Base-by-base conservation (phyloP, 371 early-diverging fungal genomes). In the Lichtheimia ramosa region DNA sequence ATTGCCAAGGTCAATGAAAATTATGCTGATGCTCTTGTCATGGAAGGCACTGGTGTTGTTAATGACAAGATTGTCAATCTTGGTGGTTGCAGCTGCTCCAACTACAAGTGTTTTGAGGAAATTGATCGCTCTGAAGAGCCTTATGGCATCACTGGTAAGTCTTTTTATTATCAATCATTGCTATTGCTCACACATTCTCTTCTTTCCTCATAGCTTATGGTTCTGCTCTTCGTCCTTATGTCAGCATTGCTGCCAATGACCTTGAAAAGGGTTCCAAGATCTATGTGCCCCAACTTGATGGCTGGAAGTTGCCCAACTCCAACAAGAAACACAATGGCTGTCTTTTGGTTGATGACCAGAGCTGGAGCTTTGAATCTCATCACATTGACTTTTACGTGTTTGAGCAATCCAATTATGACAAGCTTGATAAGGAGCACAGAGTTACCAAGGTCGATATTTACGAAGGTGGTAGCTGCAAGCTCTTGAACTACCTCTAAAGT, bases 21-120 rank as follows among this genome's bases (percentile, higher is more conserved):
- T 10, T 79, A 73, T 58, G 79, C 75, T 48, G 74, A 79, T 61
- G 73, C 73, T 16, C 56, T 79, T 15, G 75, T 73, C 40, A 75
- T 79, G 79, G 79, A 79, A 65, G 79, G 79, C 48, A 73, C 79
- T 25, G 79, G 79, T 55, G 51, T 75, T 54, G 61, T 79, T 15
- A 68, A 68, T 14, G 52, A 62, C 61, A 67, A 75, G 56, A 59
- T 79, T 20, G 64, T 79, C 49, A 79, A 79, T 54, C 71, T 79
- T 39, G 79, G 79, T 42, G 70, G 71, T 49, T 79, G 79, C 61
- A 61, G 67, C 34, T 79, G 79, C 64, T 64, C 18, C 25, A 62
- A 69, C 43, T 79, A 79, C 67, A 66, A 71, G 54, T 79, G 79
- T 48, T 79, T 79, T 28, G 71, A 75, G 58, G 58, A 63, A 24